Evolutionary conservation across 257 asterid genomes (phyloP), one percentile per base, ranked within the genome.

Genomic region (Coffea eugenioides): DNA sequence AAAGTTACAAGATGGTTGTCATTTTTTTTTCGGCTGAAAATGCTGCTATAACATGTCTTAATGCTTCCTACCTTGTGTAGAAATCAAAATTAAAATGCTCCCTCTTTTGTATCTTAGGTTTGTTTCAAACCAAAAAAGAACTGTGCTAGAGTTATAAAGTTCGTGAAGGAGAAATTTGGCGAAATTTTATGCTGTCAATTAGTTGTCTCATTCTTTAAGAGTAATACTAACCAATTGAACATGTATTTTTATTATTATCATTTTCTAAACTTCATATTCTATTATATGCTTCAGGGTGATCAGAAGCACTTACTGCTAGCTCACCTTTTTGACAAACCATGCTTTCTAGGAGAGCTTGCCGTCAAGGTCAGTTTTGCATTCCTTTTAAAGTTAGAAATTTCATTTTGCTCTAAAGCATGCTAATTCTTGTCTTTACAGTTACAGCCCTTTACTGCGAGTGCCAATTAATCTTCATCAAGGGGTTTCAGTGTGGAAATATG

Each of bases 311-410:
- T 95, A 81, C 10, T 85, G 54, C 84, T 95, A 75, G 99, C 93
- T 68, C 99, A 93, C 84, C 91, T 95, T 39, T 95, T 95, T 74
- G 99, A 95, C 80, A 93, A 95, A 77, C 99, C 99, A 3, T 95
- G 99, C 85, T 95, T 95, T 81, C 92, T 95, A 10, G 98, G 98
- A 68, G 51, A 86, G 81, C 89, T 95, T 15, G 97, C 99, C 73
- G 59, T 95, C 65, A 86, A 95, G 98, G 99, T 95, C 78, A 64
- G 52, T 79, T 73, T 76, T 61, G 21, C 25, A 51, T 21, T 81
- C 34, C 45, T 45, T 56, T n/a, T 51, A 41, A 43, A 61, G 20
- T 36, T 74, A 23, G 34, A 52, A 20, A 10, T 43, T 68, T 56
- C 11, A 10, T 13, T 52, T 81, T 66, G 6, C n/a, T 62, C 41